Percentiles rank a stretch among this genome's conserved stretches.
Conservation (phyloP, 805 yeast genomes). For the Gaillardinia entomophila region DNA sequence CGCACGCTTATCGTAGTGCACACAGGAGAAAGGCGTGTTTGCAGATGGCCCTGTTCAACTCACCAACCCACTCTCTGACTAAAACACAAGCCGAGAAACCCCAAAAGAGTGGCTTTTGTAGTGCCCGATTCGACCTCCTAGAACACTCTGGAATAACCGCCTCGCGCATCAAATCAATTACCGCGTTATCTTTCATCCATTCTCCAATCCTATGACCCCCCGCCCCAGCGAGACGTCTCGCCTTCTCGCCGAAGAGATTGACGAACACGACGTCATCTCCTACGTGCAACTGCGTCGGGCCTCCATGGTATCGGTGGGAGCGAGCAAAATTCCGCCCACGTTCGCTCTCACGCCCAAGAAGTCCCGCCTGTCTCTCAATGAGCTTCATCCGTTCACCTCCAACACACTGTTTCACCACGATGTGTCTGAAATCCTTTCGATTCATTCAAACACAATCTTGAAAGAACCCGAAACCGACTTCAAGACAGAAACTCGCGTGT, state of each 20-base stretch:
- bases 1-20: no score
- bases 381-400: slow-evolving; percentile 1
- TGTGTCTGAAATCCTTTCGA: slow-evolving; percentile 18
- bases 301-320: slow-evolving; percentile 30
- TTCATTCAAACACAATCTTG: slow-evolving; percentile 11
- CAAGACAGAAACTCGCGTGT: slow-evolving; percentile 31
- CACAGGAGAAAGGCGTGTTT: no score
- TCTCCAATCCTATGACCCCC: no score
- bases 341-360: slow-evolving; percentile 14
- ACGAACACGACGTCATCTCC: slow-evolving; percentile 31
- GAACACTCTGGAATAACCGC: no score
- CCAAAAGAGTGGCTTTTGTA: no score
- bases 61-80: no score
- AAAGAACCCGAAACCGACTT: slow-evolving; percentile 40
- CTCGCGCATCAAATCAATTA: no score
- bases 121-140: no score
- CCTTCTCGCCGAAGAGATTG: slow-evolving; percentile 7
- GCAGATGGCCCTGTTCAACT: no score
- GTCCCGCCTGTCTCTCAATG: slow-evolving; percentile 6
- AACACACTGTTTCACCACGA: slow-evolving; percentile 2
- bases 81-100: no score
- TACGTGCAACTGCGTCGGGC: slow-evolving; percentile 35
- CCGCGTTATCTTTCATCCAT: no score
- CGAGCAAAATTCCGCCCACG: slow-evolving; percentile 9
- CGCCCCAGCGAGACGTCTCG: not conserved